Evolutionary conservation across 495 filamentous ascomycete species (phyloP).

Genomic region (Xylaria cubensis): DNA sequence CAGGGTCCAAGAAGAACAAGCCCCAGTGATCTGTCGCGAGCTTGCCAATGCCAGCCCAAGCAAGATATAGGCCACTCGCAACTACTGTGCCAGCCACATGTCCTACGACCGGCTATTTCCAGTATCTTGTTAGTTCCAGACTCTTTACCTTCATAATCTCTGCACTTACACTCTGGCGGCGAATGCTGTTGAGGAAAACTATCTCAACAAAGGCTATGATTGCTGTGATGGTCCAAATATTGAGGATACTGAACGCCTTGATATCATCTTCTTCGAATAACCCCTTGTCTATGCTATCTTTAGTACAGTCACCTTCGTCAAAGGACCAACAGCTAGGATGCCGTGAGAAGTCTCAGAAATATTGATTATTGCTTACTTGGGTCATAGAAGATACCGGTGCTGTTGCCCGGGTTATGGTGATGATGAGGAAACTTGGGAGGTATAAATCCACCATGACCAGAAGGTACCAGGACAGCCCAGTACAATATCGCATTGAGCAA

Average conservation of each 20-base stretch:
- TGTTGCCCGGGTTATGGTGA: constrained; percentile 19
- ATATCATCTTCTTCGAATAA: constrained; percentile 46
- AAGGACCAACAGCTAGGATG: background rate
- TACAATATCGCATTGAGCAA: constrained; percentile 55
- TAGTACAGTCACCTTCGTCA: background rate
- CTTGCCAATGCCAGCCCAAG: constrained; percentile 56
- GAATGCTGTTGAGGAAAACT: constrained; percentile 56
- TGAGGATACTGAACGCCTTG: constrained; percentile 52
- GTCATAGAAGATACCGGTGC: constrained; percentile 25
- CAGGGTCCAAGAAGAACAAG: constrained; percentile 58
- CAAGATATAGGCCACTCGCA: constrained; percentile 50
- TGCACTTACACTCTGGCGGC: constrained; percentile 49
- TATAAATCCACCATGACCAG: constrained; percentile 43
- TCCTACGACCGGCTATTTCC: constrained; percentile 42
- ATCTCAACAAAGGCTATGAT: constrained; percentile 55
- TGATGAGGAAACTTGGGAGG: constrained; percentile 32
- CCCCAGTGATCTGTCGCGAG: constrained; percentile 52
- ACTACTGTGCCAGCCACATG: constrained; percentile 48
- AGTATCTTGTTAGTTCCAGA: constrained; percentile 25
- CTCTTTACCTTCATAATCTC: background rate
- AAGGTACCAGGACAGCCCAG: constrained; percentile 53
- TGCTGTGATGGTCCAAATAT: constrained; percentile 49
- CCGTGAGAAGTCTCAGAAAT: background rate
- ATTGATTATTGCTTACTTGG: constrained; percentile 30
- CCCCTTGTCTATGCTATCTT: constrained; percentile 31